These are phyloP conservation scores for Cladophialophora chaetospira DNA, from an alignment of 2,329 filamentous ascomycete species.

Conservation along the genomic window DNA sequence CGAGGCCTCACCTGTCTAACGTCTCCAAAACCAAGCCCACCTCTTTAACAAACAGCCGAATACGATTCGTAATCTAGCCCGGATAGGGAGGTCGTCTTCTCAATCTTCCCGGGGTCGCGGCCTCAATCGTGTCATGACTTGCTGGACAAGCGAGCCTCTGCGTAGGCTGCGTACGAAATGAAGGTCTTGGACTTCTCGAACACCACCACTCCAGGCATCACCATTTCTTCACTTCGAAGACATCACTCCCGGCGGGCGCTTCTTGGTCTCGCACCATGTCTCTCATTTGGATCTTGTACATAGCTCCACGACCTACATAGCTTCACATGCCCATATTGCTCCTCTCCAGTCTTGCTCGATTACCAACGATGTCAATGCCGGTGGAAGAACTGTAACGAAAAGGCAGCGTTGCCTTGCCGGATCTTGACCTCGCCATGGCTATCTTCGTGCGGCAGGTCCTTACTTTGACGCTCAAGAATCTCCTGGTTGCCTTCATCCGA, in stretches of 20 bases:
- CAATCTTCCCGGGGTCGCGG: neutral
- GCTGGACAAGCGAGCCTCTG: neutral
- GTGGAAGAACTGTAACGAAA: neutral
- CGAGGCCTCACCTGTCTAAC: too few relatives aligned
- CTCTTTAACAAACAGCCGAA: neutral
- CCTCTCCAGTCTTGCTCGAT: neutral
- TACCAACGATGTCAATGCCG: neutral
- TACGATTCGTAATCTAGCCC: neutral
- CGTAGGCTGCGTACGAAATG: neutral
- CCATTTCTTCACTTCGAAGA: conserved; percentile 2
- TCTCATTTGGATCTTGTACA: conserved; percentile 7
- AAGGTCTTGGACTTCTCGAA: conserved; percentile 1
- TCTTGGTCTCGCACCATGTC: neutral
- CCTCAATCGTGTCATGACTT: conserved; percentile 3
- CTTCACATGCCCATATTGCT: conserved; percentile 2
- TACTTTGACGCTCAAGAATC: conserved; percentile 60
- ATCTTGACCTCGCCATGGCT: conserved; percentile 30
- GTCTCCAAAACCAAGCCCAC: too few relatives aligned
- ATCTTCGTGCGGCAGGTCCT: conserved; percentile 55
- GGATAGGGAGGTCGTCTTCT: neutral
- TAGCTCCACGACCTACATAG: neutral
- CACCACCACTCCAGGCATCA: conserved; percentile 9
- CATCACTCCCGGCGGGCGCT: neutral
- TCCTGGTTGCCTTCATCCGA: conserved; percentile 56
- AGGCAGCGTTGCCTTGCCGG: neutral